Conservation (phyloP, 2,329 filamentous ascomycete species). For the Apiospora sp. region DNA sequence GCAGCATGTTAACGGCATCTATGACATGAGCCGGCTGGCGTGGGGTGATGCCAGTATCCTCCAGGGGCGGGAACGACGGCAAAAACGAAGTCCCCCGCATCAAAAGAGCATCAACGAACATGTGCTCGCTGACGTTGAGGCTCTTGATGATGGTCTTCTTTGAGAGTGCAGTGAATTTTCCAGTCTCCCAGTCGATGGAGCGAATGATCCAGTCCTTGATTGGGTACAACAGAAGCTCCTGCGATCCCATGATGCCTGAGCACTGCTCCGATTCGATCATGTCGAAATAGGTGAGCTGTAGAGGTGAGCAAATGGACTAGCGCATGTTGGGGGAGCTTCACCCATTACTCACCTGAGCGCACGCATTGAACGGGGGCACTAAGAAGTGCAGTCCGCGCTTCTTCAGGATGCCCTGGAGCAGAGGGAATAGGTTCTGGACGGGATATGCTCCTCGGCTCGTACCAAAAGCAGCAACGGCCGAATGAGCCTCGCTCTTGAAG, state of each 20-base stretch:
- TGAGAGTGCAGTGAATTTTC: constrained; percentile 67
- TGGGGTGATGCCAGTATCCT: constrained; percentile 63
- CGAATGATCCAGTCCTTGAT: constrained; percentile 78
- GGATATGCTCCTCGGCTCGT: constrained; percentile 74
- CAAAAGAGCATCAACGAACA: constrained; percentile 84
- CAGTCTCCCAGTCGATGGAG: constrained; percentile 72
- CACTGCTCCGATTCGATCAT: constrained; percentile 71
- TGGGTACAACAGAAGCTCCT: constrained; percentile 86
- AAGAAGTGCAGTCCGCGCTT: constrained; percentile 76
- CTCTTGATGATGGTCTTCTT: constrained; percentile 76
- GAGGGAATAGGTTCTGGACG: constrained; percentile 76
- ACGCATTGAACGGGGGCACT: constrained; percentile 87
- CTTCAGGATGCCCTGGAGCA: constrained; percentile 78
- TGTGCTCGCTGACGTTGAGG: constrained; percentile 70
- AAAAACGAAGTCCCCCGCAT: constrained; percentile 86
- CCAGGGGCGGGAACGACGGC: constrained; percentile 77
- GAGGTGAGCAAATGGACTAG: constrained; percentile 35
- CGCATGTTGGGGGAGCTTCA: background rate
- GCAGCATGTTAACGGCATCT: constrained; percentile 81
- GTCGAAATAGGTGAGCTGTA: constrained; percentile 80
- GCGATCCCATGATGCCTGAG: constrained; percentile 82
- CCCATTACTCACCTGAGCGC: constrained; percentile 73
- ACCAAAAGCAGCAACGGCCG: constrained; percentile 88
- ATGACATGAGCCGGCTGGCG: constrained; percentile 69
- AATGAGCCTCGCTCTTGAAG: constrained; percentile 78